These are phyloP conservation scores for Cryptococcus hybrid DNA, from an alignment of 1,284 basidiomycete species.

Conservation along the genomic window DNA sequence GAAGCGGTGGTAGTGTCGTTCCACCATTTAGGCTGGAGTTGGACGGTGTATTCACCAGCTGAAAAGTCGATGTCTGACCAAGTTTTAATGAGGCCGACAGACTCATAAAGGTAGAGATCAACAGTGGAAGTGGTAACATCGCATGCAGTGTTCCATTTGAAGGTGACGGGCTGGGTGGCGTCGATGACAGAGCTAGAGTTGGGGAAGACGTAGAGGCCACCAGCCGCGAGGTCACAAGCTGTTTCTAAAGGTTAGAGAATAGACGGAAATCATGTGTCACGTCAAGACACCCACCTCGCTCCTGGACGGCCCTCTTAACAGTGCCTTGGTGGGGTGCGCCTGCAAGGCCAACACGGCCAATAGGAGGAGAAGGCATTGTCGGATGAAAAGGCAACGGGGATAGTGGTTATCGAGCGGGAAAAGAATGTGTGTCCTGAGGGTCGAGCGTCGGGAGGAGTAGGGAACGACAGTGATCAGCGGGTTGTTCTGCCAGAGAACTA, in stretches of 20 bases:
- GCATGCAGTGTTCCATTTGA: conserved; percentile 68
- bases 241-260: not conserved
- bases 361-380: conserved; percentile 15
- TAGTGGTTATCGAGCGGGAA: no score
- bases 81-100: conserved; percentile 57
- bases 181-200: conserved; percentile 57
- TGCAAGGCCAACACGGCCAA: conserved; percentile 26
- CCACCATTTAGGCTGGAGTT: conserved; percentile 73
- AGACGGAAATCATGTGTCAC: not conserved
- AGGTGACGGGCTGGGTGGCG: conserved; percentile 58
- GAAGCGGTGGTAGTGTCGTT: conserved; percentile 58
- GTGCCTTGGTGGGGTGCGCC: conserved; percentile 13
- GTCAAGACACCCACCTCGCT: conserved; percentile 16
- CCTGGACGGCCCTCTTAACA: conserved; percentile 10
- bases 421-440: no score
- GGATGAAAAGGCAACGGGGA: not conserved
- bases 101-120: conserved; percentile 72
- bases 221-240: conserved; percentile 31
- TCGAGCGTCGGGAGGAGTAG: no score
- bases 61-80: conserved; percentile 63
- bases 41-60: conserved; percentile 57
- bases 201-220: conserved; percentile 64
- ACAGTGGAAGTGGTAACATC: conserved; percentile 55
- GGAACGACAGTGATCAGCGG: not conserved
- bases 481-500: not conserved